Percentiles rank a stretch among this genome's conserved stretches.
phyloP scores from a whole-genome alignment of 129 eudicot genomes.

The Tagetes patula region DNA sequence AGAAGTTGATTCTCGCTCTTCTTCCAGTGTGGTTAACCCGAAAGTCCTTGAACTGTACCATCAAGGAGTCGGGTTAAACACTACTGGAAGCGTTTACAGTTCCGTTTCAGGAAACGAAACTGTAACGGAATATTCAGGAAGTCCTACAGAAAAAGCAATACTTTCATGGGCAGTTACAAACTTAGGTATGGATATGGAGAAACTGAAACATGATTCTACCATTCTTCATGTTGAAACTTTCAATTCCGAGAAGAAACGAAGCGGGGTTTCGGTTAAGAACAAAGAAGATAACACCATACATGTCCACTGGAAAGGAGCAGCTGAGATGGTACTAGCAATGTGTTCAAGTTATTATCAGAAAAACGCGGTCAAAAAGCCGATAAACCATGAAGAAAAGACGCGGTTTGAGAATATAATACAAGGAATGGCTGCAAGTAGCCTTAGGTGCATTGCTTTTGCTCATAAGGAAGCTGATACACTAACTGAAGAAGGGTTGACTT shows the following conservation, averaged over 20 bases:
- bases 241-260: slow-evolving; percentile 81
- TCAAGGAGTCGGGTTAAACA: slow-evolving; percentile 78
- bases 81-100: slow-evolving; percentile 60
- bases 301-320: slow-evolving; percentile 91
- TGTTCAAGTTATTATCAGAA: slow-evolving; percentile 57
- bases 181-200: slow-evolving; percentile 67
- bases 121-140: slow-evolving; percentile 58
- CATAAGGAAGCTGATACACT: slow-evolving; percentile 41
- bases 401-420: slow-evolving; percentile 57
- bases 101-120: slow-evolving; percentile 34
- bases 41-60: slow-evolving; percentile 42
- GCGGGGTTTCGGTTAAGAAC: slow-evolving; percentile 56
- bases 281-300: slow-evolving; percentile 42
- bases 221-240: slow-evolving; percentile 68
- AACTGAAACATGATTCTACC: slow-evolving; percentile 45
- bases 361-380: slow-evolving; percentile 31
- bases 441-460: slow-evolving; percentile 88
- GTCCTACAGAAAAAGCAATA: slow-evolving; percentile 93
- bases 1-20: slow-evolving; percentile 20
- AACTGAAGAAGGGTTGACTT: slow-evolving; percentile 48
- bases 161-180: slow-evolving; percentile 77
- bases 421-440: slow-evolving; percentile 86
- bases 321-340: slow-evolving; percentile 75
- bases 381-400: slow-evolving; percentile 44
- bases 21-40: slow-evolving; percentile 22